Base-by-base conservation (phyloP, 345 rosid species). In the Acer saccharum region DNA sequence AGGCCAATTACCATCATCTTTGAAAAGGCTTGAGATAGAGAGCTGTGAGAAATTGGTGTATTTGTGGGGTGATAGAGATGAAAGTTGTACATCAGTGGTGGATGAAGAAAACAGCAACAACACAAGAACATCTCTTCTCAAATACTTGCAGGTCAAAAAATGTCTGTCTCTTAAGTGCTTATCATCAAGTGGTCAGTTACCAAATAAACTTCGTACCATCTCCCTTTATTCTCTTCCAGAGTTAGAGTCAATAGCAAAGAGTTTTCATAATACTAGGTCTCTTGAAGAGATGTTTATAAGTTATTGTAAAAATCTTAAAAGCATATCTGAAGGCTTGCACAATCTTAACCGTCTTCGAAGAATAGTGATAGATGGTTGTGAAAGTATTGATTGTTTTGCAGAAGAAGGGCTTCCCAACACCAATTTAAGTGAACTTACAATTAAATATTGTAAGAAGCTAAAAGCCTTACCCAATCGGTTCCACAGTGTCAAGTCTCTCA, bases 401-500 rank as follows among this genome's bases (percentile, higher is more conserved):
- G 63, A 18, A 20, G 63, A 4, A 58, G 63, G 63, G 25, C 63
- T 58, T 17, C 23, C 63, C 25, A 5, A n/a, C 63, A 58, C 63
- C 23, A 18, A 58, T 8, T 20, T 20, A 58, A 58, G 23, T 18
- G 10, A 16, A 20, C 25, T 58, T 16, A 2, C 0, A 1, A 58
- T 58, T 58, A 2, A 2, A 6, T 0, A 0, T 20, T 58, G 63
- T 58, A 5, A 7, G 25, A 20, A 58, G 63, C 63, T 58, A 58
- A n/a, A 58, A 58, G 23, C 25, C 23, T n/a, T 58, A 58, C 25
- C 63, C 63, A 58, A 4, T 58, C 9, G 63, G 10, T 58, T 58
- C 10, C 79, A 77, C 32, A 65, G 18, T 21, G 63, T 81, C 44
- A 64, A 20, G 2, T 69, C 43, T 44, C 79, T 82, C 68, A 8